Base-by-base conservation (phyloP, 371 early-diverging fungal genomes). In the Funneliformis caledonium region DNA sequence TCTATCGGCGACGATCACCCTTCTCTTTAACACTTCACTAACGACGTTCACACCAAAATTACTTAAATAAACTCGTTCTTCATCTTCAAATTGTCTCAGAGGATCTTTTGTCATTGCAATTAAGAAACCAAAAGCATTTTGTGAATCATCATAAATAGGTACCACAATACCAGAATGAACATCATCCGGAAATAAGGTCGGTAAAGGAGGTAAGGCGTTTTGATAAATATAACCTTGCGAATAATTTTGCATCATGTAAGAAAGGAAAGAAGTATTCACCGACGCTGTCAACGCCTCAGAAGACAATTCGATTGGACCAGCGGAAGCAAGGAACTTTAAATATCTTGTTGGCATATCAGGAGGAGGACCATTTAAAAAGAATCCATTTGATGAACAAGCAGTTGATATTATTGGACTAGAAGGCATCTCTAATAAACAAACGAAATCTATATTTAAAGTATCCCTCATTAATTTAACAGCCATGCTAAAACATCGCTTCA, bases 1-100 rank as follows among this genome's bases (percentile, higher is more conserved):
- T 65, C 82, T 76, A 72, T 86, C 86, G 22, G 86, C 86, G 8
- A 85, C 85, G 14, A 85, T 84, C 3, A 86, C 85, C 31, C 84
- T 73, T 45, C 85, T 74, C 75, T 85, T 85, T 81, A 84, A 69
- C 26, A 86, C 86, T 62, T 86, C 85, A 6, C 86, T 86, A 59
- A 85, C 82, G 26, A 86, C 78, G 50, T 84, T 84, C 3, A 84
- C 83, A 11, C 86, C 86, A 83, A 85, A 85, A 80, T 86, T 85
- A 47, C 84, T 83, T 52, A 85, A 82, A 64, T 84, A 85, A 60
- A 85, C 81, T 45, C 84, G 76, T 64, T 86, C 86, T 67, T 86
- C 86, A 31, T 83, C 82, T 10, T 83, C 83, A 47, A 86, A 84
- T 67, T 84, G 83, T 50, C 85, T 82, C 0, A 82, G 42, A 26